Evolutionary conservation across 306 rosid species (phyloP).

Genomic region (Vicia sativa): DNA sequence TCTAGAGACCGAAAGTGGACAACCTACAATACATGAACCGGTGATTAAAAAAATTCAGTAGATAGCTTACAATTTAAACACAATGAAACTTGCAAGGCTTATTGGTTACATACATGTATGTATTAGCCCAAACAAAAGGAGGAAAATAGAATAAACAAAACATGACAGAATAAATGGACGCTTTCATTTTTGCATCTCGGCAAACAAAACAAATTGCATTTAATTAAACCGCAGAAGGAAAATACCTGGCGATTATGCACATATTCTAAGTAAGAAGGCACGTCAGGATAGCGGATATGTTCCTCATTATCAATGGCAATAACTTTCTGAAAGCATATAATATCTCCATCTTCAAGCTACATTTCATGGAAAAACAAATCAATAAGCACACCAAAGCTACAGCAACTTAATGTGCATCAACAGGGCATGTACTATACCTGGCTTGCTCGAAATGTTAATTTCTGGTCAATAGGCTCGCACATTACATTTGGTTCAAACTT

Average conservation of each 20-base stretch:
- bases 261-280: constrained; percentile 91
- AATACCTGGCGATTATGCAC: constrained; percentile 92
- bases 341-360: constrained; percentile 98
- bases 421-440: constrained; percentile 59
- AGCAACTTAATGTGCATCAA: constrained; percentile 14
- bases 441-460: constrained; percentile 74
- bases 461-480: constrained; percentile 97
- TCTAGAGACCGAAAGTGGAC: constrained; percentile 88
- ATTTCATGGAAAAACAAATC: constrained; percentile 28
- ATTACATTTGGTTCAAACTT: constrained; percentile 94
- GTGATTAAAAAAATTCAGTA: constrained; percentile 19
- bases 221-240: constrained; percentile 22
- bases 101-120: constrained; percentile 8
- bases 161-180: not conserved
- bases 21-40: constrained; percentile 56
- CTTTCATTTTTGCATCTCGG: not conserved
- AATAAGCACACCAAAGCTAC: constrained; percentile 16
- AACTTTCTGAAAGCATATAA: constrained; percentile 85
- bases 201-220: constrained; percentile 12
- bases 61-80: constrained; percentile 18
- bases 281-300: constrained; percentile 75
- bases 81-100: not conserved
- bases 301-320: constrained; percentile 53
- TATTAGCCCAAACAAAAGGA: constrained; percentile 6
- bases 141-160: constrained; percentile 4